Conservation (phyloP, 1,284 basidiomycete species). For the Coniferiporia sulphurascens region DNA sequence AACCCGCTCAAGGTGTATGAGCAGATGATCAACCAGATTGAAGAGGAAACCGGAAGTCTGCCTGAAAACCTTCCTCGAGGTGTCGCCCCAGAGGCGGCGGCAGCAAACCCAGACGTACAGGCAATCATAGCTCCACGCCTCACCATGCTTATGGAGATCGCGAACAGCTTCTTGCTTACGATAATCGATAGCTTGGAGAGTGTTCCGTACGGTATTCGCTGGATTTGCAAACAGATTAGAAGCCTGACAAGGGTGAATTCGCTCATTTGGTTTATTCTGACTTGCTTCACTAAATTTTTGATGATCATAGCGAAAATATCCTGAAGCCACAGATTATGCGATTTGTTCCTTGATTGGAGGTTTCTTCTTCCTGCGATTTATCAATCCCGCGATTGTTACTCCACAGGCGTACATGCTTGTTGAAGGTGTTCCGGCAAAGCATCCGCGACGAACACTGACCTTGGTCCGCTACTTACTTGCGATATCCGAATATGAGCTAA, state of each 20-base stretch:
- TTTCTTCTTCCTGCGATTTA: slow-evolving; percentile 99
- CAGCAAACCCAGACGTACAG: slow-evolving; percentile 91
- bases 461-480: slow-evolving; percentile 51
- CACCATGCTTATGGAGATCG: slow-evolving; percentile 99
- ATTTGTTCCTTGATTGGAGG: slow-evolving; percentile 98
- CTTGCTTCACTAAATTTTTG: slow-evolving; percentile 14
- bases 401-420: slow-evolving; percentile 99
- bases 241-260: slow-evolving; percentile 82
- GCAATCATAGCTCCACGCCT: slow-evolving; percentile 94
- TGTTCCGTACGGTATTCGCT: slow-evolving; percentile 97
- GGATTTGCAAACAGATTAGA: slow-evolving; percentile 99
- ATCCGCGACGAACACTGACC: slow-evolving; percentile 92
- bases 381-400: slow-evolving; percentile 99
- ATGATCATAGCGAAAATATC: slow-evolving; percentile 82
- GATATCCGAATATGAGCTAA: neutral
- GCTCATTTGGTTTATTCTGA: slow-evolving; percentile 10
- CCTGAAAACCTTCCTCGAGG: slow-evolving; percentile 89
- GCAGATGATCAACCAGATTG: slow-evolving; percentile 97
- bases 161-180: slow-evolving; percentile 94
- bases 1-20: slow-evolving; percentile 99
- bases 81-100: slow-evolving; percentile 90
- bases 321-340: slow-evolving; percentile 94
- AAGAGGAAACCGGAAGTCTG: slow-evolving; percentile 90
- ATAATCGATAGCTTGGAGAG: slow-evolving; percentile 98
- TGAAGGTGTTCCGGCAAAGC: slow-evolving; percentile 94